Conservation (phyloP, 176 grass and related monocot species). For the Microstegium vimineum region DNA sequence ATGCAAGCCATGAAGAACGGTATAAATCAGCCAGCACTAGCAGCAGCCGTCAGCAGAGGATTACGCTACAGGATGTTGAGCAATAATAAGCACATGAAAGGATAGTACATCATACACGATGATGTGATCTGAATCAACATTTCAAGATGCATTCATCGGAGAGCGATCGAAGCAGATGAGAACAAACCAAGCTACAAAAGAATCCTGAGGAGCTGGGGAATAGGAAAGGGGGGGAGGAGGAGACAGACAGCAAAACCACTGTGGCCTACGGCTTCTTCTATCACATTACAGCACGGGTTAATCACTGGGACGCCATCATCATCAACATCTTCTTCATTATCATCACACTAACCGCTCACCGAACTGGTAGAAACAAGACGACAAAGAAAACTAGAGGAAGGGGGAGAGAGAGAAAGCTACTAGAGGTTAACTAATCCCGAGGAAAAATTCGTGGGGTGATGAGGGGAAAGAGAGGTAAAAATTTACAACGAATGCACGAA, state of each 20-base stretch:
- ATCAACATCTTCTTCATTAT: conserved; percentile 19
- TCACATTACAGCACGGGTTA: conserved; percentile 35
- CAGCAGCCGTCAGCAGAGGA: background rate
- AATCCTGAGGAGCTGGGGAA: conserved; percentile 7
- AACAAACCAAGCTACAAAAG: conserved; percentile 24
- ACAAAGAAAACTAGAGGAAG: background rate
- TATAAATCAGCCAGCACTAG: background rate
- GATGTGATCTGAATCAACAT: conserved; percentile 19
- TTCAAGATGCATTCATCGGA: conserved; percentile 31
- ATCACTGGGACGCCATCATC: conserved; percentile 40
- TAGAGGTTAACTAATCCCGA: conserved; percentile 40
- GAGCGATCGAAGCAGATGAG: conserved; percentile 3
- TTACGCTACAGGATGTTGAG: background rate
- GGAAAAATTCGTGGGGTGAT: background rate
- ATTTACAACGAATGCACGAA: conserved; percentile 62
- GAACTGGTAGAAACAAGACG: conserved; percentile 3
- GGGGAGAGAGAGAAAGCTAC: background rate
- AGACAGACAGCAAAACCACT: conserved; percentile 21
- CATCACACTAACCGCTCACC: conserved; percentile 40
- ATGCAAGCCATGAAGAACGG: background rate
- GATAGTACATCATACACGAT: background rate
- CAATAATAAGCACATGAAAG: background rate
- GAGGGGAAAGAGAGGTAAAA: background rate
- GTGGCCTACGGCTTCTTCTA: conserved; percentile 6
- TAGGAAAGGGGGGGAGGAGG: background rate